Evolutionary conservation across 345 rosid genomes (phyloP).

Genomic region (Citrus sinensis): DNA sequence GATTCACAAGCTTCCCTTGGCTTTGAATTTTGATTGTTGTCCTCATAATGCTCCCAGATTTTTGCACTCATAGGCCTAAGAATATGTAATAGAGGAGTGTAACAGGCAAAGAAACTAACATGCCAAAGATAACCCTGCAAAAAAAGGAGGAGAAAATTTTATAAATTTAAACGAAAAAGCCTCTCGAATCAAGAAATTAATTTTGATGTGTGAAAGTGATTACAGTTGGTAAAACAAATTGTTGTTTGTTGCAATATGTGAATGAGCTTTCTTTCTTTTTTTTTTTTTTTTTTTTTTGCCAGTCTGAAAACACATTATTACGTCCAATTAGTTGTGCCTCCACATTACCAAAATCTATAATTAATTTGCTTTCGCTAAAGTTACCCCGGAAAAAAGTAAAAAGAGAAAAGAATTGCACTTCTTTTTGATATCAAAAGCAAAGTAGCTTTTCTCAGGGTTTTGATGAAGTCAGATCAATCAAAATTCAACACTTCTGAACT

Average conservation of each 20-base stretch:
- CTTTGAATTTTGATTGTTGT: neutral
- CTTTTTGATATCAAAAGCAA: conserved; percentile 5
- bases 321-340: conserved; percentile 7
- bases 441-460: conserved; percentile 7
- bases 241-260: neutral
- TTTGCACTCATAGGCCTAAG: conserved; percentile 41
- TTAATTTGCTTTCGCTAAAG: neutral
- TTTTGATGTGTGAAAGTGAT: neutral
- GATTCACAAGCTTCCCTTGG: neutral
- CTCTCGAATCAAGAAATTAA: neutral
- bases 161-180: neutral
- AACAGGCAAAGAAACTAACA: conserved; percentile 74
- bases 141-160: neutral
- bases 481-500: neutral
- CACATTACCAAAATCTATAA: conserved; percentile 1
- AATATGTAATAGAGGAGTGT: conserved; percentile 67
- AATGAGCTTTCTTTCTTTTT: neutral
- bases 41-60: neutral
- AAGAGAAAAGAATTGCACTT: neutral
- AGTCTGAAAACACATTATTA: neutral
- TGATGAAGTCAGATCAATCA: neutral
- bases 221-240: neutral
- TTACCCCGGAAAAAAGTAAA: neutral
- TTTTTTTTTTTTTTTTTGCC: neutral
- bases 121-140: conserved; percentile 86